Base-by-base conservation (phyloP, 208 protist genomes). In the Herpetomonas tarakana region DNA sequence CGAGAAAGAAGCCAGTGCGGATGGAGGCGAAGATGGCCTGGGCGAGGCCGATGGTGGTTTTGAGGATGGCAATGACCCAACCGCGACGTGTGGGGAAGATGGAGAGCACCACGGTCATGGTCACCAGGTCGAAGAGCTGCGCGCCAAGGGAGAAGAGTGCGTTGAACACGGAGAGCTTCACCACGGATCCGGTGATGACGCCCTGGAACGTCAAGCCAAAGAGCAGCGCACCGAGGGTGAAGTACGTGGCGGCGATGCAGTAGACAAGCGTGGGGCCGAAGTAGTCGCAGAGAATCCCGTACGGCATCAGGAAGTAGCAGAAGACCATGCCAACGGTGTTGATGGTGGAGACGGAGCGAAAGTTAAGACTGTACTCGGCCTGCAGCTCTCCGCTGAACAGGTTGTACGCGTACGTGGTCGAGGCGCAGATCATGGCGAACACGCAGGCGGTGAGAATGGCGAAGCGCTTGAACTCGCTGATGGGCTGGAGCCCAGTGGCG, bases 11-110 rank as follows among this genome's bases (percentile, higher is more conserved):
- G n/a, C 68, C 84, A 16, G 74, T 54, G 31, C 76, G 53, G 44
- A 88, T 71, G 4, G 70, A 68, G 3, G 66, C 84, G 19, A 86
- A 25, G 56, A 91, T 75, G 18, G 80, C 79, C 18, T 68, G 76
- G 38, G 81, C 84, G 19, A 91, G 76, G 9, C 84, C 84, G 49
- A 71, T 77, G 55, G 86, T 53, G n/a, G 78, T 83, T 65, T 91
- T 91, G 46, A 86, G 68, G 21, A 91, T 44, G 16, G 78, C 84
- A 1, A 83, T 54, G 11, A 86, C 84, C 53, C 59, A 62, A n/a
- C 80, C 84, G 7, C 57, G 41, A 12, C 64, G 35, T 12, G 70
- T 76, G 9, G 84, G 84, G 60, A 91, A 91, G 53, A 73, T 56
- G 39, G 56, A 77, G n/a, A 88, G 47, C 58, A 83, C 44, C 29